Percentiles rank a stretch among this genome's conserved stretches.
phyloP scores from a whole-genome alignment of 345 rosid genomes.

The Euphorbia pulcherrima region DNA sequence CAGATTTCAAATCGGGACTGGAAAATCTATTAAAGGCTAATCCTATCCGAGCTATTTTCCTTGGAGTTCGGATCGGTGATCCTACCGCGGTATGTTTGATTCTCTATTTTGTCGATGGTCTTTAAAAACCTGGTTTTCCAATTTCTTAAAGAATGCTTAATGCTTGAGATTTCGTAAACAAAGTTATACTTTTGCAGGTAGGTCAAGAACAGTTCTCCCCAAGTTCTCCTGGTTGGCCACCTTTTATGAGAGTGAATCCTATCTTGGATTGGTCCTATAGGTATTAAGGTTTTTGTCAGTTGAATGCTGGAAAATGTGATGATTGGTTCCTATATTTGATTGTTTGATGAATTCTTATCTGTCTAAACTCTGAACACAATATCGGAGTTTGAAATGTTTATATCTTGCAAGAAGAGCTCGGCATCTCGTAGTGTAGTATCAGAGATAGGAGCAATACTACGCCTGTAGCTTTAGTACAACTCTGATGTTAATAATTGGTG shows the following conservation, averaged over 20 bases:
- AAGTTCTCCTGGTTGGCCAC: slow-evolving; percentile 98
- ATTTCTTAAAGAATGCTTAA: slow-evolving; percentile 4
- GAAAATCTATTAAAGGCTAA: slow-evolving; percentile 71
- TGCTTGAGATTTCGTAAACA: slow-evolving; percentile 8
- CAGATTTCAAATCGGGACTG: slow-evolving; percentile 95
- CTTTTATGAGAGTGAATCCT: slow-evolving; percentile 99
- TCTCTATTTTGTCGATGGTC: slow-evolving; percentile 2
- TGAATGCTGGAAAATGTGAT: background rate
- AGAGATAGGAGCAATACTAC: background rate
- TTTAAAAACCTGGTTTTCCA: background rate
- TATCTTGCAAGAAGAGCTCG: background rate
- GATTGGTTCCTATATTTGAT: background rate
- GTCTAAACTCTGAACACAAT: background rate
- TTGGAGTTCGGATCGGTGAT: slow-evolving; percentile 97
- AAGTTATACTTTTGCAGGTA: slow-evolving; percentile 42
- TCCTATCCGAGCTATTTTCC: slow-evolving; percentile 92
- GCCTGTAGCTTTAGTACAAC: background rate
- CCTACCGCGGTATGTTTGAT: slow-evolving; percentile 84
- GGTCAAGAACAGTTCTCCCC: slow-evolving; percentile 99
- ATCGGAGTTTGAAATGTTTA: background rate
- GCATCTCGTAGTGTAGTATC: too few relatives aligned
- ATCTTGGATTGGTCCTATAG: slow-evolving; percentile 99
- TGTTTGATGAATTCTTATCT: background rate
- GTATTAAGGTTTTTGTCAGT: slow-evolving; percentile 23
- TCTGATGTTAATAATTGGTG: background rate